Evolutionary conservation across 2,329 filamentous ascomycete genomes (phyloP).

Genomic region (Lachnellula occidentalis): DNA sequence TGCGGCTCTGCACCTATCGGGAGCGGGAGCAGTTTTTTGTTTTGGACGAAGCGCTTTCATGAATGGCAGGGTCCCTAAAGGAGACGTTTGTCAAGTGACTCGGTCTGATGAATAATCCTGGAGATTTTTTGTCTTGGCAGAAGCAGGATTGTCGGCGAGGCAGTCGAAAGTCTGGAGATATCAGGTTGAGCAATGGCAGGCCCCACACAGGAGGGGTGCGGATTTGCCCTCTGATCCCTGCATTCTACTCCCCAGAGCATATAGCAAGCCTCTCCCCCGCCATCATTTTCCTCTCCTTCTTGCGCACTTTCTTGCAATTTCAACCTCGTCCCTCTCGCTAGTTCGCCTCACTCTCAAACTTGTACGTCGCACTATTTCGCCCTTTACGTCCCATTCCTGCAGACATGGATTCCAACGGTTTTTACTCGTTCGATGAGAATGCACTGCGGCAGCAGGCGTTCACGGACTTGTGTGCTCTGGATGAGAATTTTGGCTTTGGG

Average conservation of each 20-base stretch:
- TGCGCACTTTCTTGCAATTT: not conserved
- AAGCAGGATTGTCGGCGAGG: no score
- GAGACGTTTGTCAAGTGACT: no score
- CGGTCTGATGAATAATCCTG: no score
- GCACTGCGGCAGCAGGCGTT: not conserved
- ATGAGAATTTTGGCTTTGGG: not conserved
- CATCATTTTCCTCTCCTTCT: not conserved
- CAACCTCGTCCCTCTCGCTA: not conserved
- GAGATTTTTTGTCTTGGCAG: no score
- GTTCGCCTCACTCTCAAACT: not conserved
- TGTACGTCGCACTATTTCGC: not conserved
- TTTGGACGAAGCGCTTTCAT: no score
- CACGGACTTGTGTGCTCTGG: not conserved
- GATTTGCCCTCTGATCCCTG: not conserved
- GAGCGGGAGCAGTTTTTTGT: no score
- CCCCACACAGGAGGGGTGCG: not conserved
- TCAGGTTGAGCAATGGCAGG: no score
- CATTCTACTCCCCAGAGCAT: not conserved
- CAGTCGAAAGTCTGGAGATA: no score
- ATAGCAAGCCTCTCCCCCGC: not conserved
- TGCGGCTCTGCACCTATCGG: no score
- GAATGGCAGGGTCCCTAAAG: no score
- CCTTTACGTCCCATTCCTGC: not conserved
- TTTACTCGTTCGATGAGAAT: not conserved
- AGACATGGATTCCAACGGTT: not conserved